Base-by-base conservation (phyloP, 805 yeast genomes). In the Kazachstania taianensis region DNA sequence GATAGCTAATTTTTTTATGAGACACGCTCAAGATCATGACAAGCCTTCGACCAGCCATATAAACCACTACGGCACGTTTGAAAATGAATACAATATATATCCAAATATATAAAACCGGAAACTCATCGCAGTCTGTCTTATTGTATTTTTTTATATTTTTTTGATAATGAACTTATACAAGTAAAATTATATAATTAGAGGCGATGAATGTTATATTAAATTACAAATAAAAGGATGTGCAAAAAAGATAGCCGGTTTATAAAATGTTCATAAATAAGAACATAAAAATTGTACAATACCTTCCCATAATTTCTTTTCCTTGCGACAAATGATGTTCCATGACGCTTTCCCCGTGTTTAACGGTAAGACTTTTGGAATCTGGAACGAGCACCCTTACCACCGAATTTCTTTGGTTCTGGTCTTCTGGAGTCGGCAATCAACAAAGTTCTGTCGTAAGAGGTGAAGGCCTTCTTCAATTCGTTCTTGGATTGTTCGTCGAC, bases 301-400 rank as follows among this genome's bases (percentile, higher is more conserved):
- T n/a, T 26, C 14, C 9, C 13, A 33, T 17, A 33, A 20, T 31
- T 20, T 29, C 12, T 31, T 36, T 27, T 32, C 28, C 20, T 9
- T 10, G 12, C 6, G n/a, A n/a, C n/a, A n/a, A n/a, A 12, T n/a
- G 22, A 15, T 16, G 26, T 20, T 27, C 10, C 6, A 10, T 23
- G 26, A n/a, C n/a, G n/a, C 10, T 29, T 33, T 26, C 30, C 12
- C 25, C 12, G 16, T n/a, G 18, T 46, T 74, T 89, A 92, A 87
- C 98, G 98, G 89, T 92, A 92, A 70, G 98, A 92, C 72, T 92
- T 92, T 81, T 92, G 98, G 96, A 85, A 89, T 78, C 97, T 89
- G 67, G 98, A 92, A 78, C 98, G 92, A 75, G 98, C 98, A 84
- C 98, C 98, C 73, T 94, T 94, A 80, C 98, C 98, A 79, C 98